Percentiles rank a stretch among this genome's conserved stretches.
Conservation (phyloP, 345 rosid genomes). For the Citrus cavaleriei region DNA sequence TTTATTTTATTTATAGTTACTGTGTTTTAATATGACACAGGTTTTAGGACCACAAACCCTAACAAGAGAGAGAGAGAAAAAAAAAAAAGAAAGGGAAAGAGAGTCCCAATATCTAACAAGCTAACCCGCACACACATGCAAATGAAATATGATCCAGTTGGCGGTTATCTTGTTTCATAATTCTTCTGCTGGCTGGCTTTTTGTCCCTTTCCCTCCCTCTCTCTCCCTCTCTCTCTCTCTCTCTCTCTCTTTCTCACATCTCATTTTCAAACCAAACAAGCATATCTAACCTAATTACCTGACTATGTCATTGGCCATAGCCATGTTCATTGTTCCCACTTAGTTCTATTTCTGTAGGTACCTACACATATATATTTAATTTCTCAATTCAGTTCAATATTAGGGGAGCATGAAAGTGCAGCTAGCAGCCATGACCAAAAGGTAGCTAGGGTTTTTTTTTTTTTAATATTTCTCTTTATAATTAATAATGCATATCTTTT, state of each 20-base stretch:
- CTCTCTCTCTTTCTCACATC: background rate
- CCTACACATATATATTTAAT: background rate
- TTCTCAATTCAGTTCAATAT: background rate
- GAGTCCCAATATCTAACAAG: background rate
- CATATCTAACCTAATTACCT: background rate
- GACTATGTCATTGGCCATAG: background rate
- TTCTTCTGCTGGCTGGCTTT: slow-evolving; percentile 12
- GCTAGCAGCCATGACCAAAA: background rate
- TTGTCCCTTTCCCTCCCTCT: slow-evolving; percentile 13
- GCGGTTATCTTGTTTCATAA: slow-evolving; percentile 24
- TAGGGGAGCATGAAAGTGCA: background rate
- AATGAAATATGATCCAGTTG: slow-evolving; percentile 11
- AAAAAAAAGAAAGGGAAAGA: background rate
- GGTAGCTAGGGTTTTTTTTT: background rate
- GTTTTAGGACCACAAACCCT: slow-evolving; percentile 30
- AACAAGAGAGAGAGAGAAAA: background rate
- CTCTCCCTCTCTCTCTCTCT: background rate
- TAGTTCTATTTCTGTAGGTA: background rate
- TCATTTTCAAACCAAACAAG: background rate
- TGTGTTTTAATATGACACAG: background rate
- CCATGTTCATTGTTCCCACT: background rate
- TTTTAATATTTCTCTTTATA: background rate
- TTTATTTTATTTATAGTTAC: no score
- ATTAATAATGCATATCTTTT: background rate
- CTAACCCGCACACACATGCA: slow-evolving; percentile 5